Base-by-base conservation (phyloP, 805 yeast genomes). In the Kazachstania kunashirensis region DNA sequence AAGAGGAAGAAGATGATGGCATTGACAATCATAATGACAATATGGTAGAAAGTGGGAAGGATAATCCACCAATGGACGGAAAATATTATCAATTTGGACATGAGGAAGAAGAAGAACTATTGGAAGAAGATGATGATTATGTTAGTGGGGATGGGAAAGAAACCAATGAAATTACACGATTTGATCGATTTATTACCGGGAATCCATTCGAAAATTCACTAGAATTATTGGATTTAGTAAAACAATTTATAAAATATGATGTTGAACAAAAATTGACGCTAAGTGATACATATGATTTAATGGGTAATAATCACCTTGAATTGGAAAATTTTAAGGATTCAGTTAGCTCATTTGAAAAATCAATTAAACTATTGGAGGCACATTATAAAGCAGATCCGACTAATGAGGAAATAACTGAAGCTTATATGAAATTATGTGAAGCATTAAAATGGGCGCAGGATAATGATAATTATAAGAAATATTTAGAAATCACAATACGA, bases 231-330 rank as follows among this genome's bases (percentile, higher is more conserved):
- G 92, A 83, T 36, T 71, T 84, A 7, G 62, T 28, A 11, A 33
- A 20, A 24, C 15, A 18, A 11, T 10, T 27, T 7, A 14, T 36
- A 27, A 38, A 37, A 5, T 12, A 30, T 15, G 23, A 25, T 23
- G 13, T 5, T 9, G 5, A n/a, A 13, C 11, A 12, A 47, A 81
- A 75, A 44, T 62, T 86, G 16, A 76, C 88, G 12, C 12, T 19
- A 30, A 31, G 38, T 0, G 88, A 84, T 39, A 72, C 79, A 1
- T 81, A 77, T 53, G 88, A 82, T 50, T 59, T 88, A 9, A 65
- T 86, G 13, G 97, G 97, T 23, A 96, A 89, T 53, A 81, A 88
- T 8, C 79, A 95, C 0, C 65, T 88, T 30, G 98, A 89, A 53
- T 74, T 92, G 2, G 96, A 89, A 49, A 84, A 84, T 57, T 86